Evolutionary conservation across 2,329 filamentous ascomycete species (phyloP).

Genomic region (Monilinia polystroma): DNA sequence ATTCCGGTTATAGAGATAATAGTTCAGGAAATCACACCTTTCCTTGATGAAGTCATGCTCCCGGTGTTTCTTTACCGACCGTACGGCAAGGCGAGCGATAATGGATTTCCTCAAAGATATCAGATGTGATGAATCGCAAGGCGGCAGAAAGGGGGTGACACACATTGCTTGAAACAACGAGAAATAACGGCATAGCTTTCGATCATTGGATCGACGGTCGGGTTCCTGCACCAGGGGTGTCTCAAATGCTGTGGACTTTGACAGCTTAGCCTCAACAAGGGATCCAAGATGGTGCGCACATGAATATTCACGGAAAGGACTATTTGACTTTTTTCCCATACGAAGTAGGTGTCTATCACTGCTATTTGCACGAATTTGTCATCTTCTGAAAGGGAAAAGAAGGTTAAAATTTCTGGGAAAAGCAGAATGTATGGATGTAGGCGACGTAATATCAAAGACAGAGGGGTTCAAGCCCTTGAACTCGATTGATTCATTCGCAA

Average conservation of each 20-base stretch:
- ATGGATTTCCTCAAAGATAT: constrained; percentile 11
- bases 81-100: constrained; percentile 11
- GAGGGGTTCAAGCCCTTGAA: background rate
- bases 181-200: constrained; percentile 19
- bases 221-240: constrained; percentile 23
- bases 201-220: constrained; percentile 24
- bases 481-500: background rate
- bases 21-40: background rate
- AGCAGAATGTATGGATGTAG: background rate
- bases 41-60: constrained; percentile 17
- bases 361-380: constrained; percentile 15
- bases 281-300: background rate
- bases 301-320: constrained; percentile 13
- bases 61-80: background rate
- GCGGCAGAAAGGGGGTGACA: background rate
- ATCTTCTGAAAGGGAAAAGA: constrained; percentile 12
- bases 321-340: constrained; percentile 1
- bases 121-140: constrained; percentile 17
- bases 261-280: constrained; percentile 16
- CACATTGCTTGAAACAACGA: constrained; percentile 22
- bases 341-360: background rate
- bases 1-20: background rate
- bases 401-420: background rate
- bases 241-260: constrained; percentile 22
- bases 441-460: background rate